Evolutionary conservation across 2,329 filamentous ascomycete genomes (phyloP), one percentile per base, ranked within the genome.

Genomic region (Colletotrichum plurivorum): DNA sequence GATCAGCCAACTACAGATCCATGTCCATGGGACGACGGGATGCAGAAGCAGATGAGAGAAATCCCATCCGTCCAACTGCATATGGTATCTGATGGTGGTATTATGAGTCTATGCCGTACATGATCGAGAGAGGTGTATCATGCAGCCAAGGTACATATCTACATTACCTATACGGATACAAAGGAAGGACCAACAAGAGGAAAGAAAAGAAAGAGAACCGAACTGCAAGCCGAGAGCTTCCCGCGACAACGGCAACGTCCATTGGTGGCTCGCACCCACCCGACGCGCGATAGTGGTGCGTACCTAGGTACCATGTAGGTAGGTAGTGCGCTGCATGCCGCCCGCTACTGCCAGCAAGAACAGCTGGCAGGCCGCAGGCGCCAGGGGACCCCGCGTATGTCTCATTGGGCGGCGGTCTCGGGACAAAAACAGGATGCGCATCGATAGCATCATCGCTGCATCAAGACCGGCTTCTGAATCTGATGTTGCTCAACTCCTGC

Each of bases 391-490:
- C 67, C 67, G 55, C 63, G 63, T 16, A 41, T 49, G 52, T 70
- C 57, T 63, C 39, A 70, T 70, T 68, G 63, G 67, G 39, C 57
- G 52, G 57, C 53, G 45, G 18, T 68, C 67, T 56, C 63, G 25
- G 57, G 57, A 63, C 36, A 70, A 54, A 69, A 68, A 68, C 67
- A 57, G 67, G 67, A 62, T 70, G 64, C 49, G 52, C 57, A 39
- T 68, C 53, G 63, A 70, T 70, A 70, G 63, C 67, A 70, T 70
- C 67, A 70, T 70, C 55, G 67, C 63, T 70, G 67, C 67, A 70
- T 70, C 64, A 70, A 70, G 63, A 4, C 41, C 20, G 43, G 49
- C 25, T 39, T 27, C 57, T 60, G 46, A 36, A 36, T 36, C 8
- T 36, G 31, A 9, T 3, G 8, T 9, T 8, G 31, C 48, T 43